Base-by-base conservation (phyloP, 768 basidiomycete species). In the Mycena sanguinolenta region DNA sequence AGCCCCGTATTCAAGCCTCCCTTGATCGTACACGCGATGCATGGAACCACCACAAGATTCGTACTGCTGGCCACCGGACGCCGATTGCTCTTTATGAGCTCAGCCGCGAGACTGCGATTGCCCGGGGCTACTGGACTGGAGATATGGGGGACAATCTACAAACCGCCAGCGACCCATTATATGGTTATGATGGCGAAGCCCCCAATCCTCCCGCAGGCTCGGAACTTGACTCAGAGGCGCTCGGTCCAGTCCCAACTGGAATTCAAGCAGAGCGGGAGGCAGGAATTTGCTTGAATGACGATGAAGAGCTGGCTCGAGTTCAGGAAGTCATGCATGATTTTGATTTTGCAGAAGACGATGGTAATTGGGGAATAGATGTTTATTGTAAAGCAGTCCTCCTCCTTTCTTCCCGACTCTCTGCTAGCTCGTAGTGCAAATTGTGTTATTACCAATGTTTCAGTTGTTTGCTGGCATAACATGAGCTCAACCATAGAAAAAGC, bases 81-180 rank as follows among this genome's bases (percentile, higher is more conserved):
- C n/a, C n/a, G n/a, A n/a, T n/a, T n/a, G n/a, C n/a, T n/a, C n/a
- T n/a, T n/a, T n/a, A n/a, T n/a, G n/a, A n/a, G n/a, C n/a, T n/a
- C n/a, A n/a, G n/a, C n/a, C n/a, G n/a, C n/a, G n/a, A n/a, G n/a
- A n/a, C n/a, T n/a, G n/a, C n/a, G n/a, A n/a, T n/a, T n/a, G n/a
- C n/a, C n/a, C n/a, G n/a, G n/a, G n/a, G n/a, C n/a, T n/a, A n/a
- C n/a, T n/a, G n/a, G n/a, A n/a, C n/a, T n/a, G n/a, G n/a, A n/a
- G n/a, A n/a, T n/a, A n/a, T n/a, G n/a, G n/a, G 74, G 8, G 77
- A 78, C 62, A 55, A 73, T 8, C 32, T 42, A 0, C 38, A n/a
- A 3, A 71, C 69, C 0, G 60, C 46, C n/a, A 30, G 34, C 32
- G 60, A 62, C 16, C 65, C 66, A 16, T 44, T 58, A 0, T 72